Percentiles rank a stretch among this genome's conserved stretches.
phyloP scores from a whole-genome alignment of 768 basidiomycete genomes.

The Clitopilus passeckerianus region DNA sequence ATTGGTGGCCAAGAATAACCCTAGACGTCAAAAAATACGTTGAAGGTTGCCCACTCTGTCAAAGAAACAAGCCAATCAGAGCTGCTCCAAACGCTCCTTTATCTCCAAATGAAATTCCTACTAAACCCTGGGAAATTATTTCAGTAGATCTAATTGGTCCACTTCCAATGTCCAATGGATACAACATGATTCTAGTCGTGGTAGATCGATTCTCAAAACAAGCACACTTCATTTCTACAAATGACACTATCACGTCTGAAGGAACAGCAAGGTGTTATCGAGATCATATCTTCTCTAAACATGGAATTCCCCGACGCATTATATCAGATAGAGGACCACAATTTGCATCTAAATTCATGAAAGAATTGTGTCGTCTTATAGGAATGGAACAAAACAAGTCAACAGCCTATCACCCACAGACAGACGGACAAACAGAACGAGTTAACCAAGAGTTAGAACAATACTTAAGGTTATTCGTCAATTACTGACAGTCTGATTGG shows the following conservation, averaged over 20 bases:
- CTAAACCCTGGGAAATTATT: not conserved
- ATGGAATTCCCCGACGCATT: conserved; percentile 14
- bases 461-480: conserved; percentile 18
- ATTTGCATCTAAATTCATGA: conserved; percentile 17
- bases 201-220: conserved; percentile 1
- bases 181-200: conserved; percentile 1
- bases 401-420: conserved; percentile 30
- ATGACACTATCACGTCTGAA: not conserved
- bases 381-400: conserved; percentile 15
- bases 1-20: not conserved
- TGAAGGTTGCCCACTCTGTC: not conserved
- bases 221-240: conserved; percentile 2
- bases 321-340: conserved; percentile 15
- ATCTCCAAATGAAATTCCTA: conserved; percentile 1
- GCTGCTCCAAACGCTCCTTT: not conserved
- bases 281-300: conserved; percentile 1
- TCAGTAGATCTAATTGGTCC: conserved; percentile 2
- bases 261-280: not conserved
- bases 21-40: not conserved
- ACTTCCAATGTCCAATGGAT: not conserved
- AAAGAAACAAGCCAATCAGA: not conserved
- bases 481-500: conserved; percentile 23
- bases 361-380: conserved; percentile 12
- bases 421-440: conserved; percentile 16
- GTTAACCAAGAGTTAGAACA: conserved; percentile 20